Evolutionary conservation across 2,329 filamentous ascomycete species (phyloP), one percentile per base, ranked within the genome.

Genomic region (Pseudogymnoascus sp.): DNA sequence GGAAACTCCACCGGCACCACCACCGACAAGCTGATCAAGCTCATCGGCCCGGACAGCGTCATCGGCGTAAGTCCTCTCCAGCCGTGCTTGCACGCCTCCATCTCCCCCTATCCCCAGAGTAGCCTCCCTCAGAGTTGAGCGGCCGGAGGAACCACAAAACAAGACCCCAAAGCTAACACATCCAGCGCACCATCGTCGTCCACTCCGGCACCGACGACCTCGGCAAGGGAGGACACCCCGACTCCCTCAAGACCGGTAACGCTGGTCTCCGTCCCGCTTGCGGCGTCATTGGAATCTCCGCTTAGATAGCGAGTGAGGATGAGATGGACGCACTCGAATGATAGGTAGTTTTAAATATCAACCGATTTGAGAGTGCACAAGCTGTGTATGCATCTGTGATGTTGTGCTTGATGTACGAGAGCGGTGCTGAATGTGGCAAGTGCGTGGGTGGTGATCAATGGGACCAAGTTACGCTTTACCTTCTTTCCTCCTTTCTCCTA

Each of bases 181-280:
- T 31, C 31, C 61, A 95, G 90, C 93, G 95, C 76, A 97, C 95
- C 70, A 85, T 99, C 67, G 95, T 99, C 73, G 86, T 96, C 74
- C 95, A 99, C 83, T 87, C 83, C 71, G 95, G 95, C 77, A 97
- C 93, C 70, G 95, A 99, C 76, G 95, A 99, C 76, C 91, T 99
- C 69, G 95, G 95, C 79, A 90, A 90, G 84, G 92, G 92, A 74
- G 90, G 81, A 71, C 87, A 90, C 81, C 91, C 93, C 80, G 92
- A 97, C 83, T 96, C 91, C 74, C 91, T 96, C 83, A 97, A 96
- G 88, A 99, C 95, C 69, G 95, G 95, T 71, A 99, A 97, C 78
- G 95, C 95, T 76, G 95, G 95, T 73, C 78, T 82, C 72, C 91
- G 95, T 76, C 95, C 95, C 76, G 95, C 95, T 76, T 99, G 95